Conservation (phyloP, 169 alveolate species). For the Eimeria sp. region DNA sequence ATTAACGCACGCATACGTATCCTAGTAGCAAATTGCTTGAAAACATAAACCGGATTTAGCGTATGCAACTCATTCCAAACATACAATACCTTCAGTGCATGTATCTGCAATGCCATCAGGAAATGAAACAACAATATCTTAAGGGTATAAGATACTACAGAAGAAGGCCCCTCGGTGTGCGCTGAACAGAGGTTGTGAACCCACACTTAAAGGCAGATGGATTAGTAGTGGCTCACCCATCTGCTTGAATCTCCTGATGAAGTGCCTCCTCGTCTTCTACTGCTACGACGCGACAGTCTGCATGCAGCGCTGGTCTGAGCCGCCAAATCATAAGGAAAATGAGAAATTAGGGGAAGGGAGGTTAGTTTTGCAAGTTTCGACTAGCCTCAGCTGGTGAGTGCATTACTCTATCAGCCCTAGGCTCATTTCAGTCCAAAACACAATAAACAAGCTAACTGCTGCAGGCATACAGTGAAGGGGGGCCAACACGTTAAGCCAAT, state of each 20-base stretch:
- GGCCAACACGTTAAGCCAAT: not conserved
- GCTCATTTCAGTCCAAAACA: not conserved
- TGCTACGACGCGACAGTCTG: conserved; percentile 52
- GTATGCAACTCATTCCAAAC: not conserved
- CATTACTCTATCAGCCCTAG: no score
- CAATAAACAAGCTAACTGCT: no score
- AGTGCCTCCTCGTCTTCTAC: conserved; percentile 46
- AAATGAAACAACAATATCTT: not conserved
- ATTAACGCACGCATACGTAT: not conserved
- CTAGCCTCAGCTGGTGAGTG: not conserved
- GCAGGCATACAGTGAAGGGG: not conserved
- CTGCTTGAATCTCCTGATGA: conserved; percentile 50
- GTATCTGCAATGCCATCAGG: not conserved
- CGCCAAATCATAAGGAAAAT: not conserved
- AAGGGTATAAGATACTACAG: not conserved
- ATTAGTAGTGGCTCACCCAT: conserved; percentile 19
- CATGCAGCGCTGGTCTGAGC: conserved; percentile 52
- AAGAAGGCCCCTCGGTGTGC: not conserved
- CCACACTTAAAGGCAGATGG: not conserved
- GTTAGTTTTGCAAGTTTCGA: not conserved
- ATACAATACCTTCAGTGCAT: not conserved
- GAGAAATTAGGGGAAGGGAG: not conserved
- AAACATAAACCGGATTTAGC: not conserved
- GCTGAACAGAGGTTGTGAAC: not conserved
- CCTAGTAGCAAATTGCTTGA: not conserved